Evolutionary conservation across 202 grass and related monocot species (phyloP), one percentile per base, ranked within the genome.

Genomic region (Panicum virgatum): DNA sequence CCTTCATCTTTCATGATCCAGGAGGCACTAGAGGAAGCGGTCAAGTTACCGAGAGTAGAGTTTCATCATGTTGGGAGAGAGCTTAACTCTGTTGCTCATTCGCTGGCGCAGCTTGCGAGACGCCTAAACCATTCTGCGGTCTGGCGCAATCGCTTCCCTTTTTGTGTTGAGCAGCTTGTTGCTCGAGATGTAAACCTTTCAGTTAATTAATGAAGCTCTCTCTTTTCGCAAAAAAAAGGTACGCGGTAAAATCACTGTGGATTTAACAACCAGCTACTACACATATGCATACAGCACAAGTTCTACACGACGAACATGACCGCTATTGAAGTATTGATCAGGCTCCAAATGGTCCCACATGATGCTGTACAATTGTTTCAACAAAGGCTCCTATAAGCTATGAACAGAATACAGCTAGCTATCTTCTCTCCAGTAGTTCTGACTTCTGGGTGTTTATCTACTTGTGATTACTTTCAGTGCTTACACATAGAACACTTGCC

Each of bases 401-500:
- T 34, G 46, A 71, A 47, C 27, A 81, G 48, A 53, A 81, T 19
- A 70, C 40, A 71, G 42, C 12, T 11, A 27, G 20, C 44, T 53
- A 73, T 6, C 25, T 69, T 69, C 19, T 57, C 64, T 3, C 43
- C 1, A 42, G 22, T 43, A 37, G 36, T 42, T 42, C 48, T 46
- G 66, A 80, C 11, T n/a, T n/a, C 44, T 46, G 44, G 15, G 5
- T 4, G 36, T 57, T 4, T 4, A 36, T 46, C 78, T 15, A 69
- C 64, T 9, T 43, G 52, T 5, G 38, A 32, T 47, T 60, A 29
- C 23, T 44, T 15, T 40, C 12, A 40, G n/a, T 32, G 59, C 30
- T 80, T 80, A 94, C 62, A 94, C 86, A 64, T 94, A 89, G 75
- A 89, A 91, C 54, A 94, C 82, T 72, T 94, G 92, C 1, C 92